phyloP scores from a whole-genome alignment of 257 asterid genomes.

The Cinchona pubescens region DNA sequence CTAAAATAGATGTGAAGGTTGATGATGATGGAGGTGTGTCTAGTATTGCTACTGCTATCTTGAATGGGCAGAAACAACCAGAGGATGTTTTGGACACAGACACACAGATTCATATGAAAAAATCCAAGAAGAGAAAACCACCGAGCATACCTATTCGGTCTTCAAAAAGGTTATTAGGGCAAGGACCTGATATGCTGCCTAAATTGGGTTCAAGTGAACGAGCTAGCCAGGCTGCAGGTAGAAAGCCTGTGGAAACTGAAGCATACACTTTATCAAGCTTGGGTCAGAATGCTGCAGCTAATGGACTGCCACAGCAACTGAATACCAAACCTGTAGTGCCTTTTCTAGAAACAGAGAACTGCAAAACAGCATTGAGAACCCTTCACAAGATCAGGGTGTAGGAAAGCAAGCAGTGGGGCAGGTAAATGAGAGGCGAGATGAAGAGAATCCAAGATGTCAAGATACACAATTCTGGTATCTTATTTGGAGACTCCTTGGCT shows the following conservation, averaged over 20 bases:
- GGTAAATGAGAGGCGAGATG: constrained; percentile 20
- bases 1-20: constrained; percentile 6
- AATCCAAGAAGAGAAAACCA: constrained; percentile 16
- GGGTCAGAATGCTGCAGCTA: constrained; percentile 5
- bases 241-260: constrained; percentile 8
- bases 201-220: constrained; percentile 22
- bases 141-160: constrained; percentile 20
- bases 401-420: constrained; percentile 7
- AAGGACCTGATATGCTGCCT: constrained; percentile 29
- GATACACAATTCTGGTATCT: constrained; percentile 17
- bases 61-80: constrained; percentile 25
- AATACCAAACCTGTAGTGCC: constrained; percentile 15
- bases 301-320: constrained; percentile 16
- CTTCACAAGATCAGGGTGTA: constrained; percentile 13
- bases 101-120: constrained; percentile 4
- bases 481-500: constrained; percentile 35
- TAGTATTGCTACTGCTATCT: constrained; percentile 12
- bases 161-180: constrained; percentile 36
- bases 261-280: background rate
- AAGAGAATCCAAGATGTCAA: constrained; percentile 18
- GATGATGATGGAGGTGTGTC: constrained; percentile 10
- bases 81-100: constrained; percentile 9
- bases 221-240: constrained; percentile 22
- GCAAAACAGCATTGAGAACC: background rate
- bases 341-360: constrained; percentile 12